Evolutionary conservation across 78 protist genomes (phyloP), one percentile per base, ranked within the genome.

Genomic region (Trichosphaerium sp.): DNA sequence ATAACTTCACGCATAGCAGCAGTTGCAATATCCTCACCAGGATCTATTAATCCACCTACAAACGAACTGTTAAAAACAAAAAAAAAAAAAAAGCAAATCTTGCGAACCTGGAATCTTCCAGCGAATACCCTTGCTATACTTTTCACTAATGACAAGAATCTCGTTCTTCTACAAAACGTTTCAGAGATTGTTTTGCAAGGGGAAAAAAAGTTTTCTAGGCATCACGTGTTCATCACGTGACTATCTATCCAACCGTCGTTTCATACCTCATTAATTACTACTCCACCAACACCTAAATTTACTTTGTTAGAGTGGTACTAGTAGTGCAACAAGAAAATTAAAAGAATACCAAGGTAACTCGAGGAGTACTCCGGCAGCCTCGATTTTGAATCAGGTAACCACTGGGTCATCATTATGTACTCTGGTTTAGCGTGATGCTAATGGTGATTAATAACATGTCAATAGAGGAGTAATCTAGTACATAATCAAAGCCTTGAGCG

Each of bases 21-120:
- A 1, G 2, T 7, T 29, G 1, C 31, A 3, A 74, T 21, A 41
- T 29, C 0, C 47, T 74, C 80, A 14, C 63, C 72, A 1, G 26
- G 55, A 64, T 74, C 64, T 37, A 25, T 38, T 12, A 74, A 2
- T 0, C 80, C 80, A 4, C 80, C 80, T n/a, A 72, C 74, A 28
- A 74, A 56, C 65, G n/a, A n/a, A n/a, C n/a, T n/a, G n/a, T n/a
- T n/a, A n/a, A n/a, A n/a, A 67, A 67, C 74, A 43, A 66, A 21
- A 11, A 51, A 29, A 41, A 3, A 8, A 31, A 7, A 26, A 4
- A 4, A 0, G 39, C 11, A 8, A n/a, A n/a, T n/a, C n/a, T n/a
- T 52, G 4, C 1, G 0, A 12, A 42, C 56, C 10, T 12, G 3
- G 21, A 10, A 6, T 18, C 21, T 3, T 6, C 44, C 28, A 37